Evolutionary conservation across 2,329 filamentous ascomycete genomes (phyloP).

Genomic region (Coleophoma cylindrospora): DNA sequence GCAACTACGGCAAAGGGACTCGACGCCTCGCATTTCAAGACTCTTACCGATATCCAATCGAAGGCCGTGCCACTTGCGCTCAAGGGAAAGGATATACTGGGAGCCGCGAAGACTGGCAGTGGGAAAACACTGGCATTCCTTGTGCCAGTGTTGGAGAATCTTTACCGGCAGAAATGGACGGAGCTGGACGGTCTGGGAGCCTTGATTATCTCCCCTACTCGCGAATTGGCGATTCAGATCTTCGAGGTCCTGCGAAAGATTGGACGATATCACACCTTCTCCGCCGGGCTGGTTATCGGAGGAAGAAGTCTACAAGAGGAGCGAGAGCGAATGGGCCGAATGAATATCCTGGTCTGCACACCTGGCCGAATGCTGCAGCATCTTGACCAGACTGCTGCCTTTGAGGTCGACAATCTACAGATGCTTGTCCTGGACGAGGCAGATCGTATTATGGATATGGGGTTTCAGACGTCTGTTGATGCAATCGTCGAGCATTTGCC

Average conservation of each 20-base stretch:
- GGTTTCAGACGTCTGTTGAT: constrained; percentile 85
- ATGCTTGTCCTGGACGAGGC: constrained; percentile 94
- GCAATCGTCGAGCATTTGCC: constrained; percentile 91
- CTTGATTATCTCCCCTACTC: constrained; percentile 87
- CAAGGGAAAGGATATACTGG: constrained; percentile 82
- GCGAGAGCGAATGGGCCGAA: constrained; percentile 74
- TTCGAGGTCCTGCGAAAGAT: constrained; percentile 92
- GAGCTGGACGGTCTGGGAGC: constrained; percentile 89
- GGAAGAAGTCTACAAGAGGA: constrained; percentile 88
- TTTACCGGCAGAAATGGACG: constrained; percentile 85
- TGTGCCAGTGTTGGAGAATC: constrained; percentile 84
- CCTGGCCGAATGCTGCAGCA: constrained; percentile 95
- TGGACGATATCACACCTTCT: constrained; percentile 83
- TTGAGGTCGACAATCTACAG: constrained; percentile 87
- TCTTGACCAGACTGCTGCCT: constrained; percentile 84
- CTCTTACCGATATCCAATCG: constrained; percentile 85
- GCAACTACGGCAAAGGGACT: constrained; percentile 74
- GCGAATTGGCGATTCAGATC: constrained; percentile 93
- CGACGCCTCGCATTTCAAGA: constrained; percentile 81
- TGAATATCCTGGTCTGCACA: constrained; percentile 97
- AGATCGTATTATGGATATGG: constrained; percentile 96
- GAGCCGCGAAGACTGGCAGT: constrained; percentile 91
- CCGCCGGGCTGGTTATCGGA: constrained; percentile 88
- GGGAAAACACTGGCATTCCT: constrained; percentile 95
- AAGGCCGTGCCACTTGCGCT: constrained; percentile 84